phyloP scores from a whole-genome alignment of 2,329 filamentous ascomycete species.

The Rutstroemia sp. region DNA sequence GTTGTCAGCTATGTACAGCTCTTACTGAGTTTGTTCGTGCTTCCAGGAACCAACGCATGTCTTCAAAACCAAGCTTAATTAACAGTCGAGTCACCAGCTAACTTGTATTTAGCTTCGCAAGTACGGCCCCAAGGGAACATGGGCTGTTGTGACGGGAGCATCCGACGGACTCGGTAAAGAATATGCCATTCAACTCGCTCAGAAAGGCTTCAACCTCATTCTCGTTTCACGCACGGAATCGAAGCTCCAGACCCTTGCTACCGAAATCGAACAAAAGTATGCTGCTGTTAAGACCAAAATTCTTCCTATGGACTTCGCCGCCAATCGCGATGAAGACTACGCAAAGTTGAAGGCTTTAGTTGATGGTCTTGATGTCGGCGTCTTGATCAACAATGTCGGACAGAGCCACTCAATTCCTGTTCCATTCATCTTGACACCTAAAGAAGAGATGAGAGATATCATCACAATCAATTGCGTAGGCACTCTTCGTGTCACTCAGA shows the following conservation, averaged over 20 bases:
- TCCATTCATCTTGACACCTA: slow-evolving; percentile 71
- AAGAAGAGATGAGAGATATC: slow-evolving; percentile 78
- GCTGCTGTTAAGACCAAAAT: slow-evolving; percentile 63
- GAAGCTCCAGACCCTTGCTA: slow-evolving; percentile 72
- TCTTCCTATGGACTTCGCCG: slow-evolving; percentile 85
- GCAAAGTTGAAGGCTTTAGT: slow-evolving; percentile 61
- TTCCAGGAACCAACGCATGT: slow-evolving; percentile 53
- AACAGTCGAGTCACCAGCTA: background rate
- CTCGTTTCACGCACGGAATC: slow-evolving; percentile 93
- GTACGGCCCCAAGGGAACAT: slow-evolving; percentile 86
- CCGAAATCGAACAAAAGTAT: slow-evolving; percentile 67
- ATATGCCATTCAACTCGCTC: slow-evolving; percentile 82
- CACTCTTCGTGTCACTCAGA: slow-evolving; percentile 80
- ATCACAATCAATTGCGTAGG: slow-evolving; percentile 92
- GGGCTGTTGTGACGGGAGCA: slow-evolving; percentile 90
- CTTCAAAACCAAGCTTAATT: background rate
- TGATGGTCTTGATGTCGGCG: slow-evolving; percentile 68
- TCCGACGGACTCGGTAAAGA: slow-evolving; percentile 97
- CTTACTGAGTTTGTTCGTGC: slow-evolving; percentile 60
- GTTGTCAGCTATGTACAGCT: slow-evolving; percentile 52
- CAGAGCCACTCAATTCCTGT: slow-evolving; percentile 91
- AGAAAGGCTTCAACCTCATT: slow-evolving; percentile 88
- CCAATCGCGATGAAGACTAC: slow-evolving; percentile 75
- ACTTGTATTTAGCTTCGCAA: slow-evolving; percentile 61
- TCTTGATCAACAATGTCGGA: slow-evolving; percentile 95